A percentile compares a stretch with the other conserved stretches of the same genome.
Evolutionary conservation across 495 filamentous ascomycete species (phyloP).

Genomic region (Aspergillus nidulans): DNA sequence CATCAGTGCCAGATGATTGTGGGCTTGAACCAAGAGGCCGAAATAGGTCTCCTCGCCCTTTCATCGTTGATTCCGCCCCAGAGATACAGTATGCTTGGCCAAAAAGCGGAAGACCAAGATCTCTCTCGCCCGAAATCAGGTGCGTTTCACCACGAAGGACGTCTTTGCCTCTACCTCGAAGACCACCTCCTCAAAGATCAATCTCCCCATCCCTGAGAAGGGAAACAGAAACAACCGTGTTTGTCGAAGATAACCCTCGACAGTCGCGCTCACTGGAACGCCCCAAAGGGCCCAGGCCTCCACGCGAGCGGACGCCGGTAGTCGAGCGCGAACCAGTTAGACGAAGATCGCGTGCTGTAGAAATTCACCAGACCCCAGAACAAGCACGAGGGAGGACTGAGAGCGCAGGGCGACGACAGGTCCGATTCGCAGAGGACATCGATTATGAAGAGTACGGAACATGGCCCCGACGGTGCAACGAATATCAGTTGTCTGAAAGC

Average conservation of each 20-base stretch:
- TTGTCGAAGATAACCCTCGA: neutral
- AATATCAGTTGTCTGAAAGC: neutral
- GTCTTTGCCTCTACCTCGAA: neutral
- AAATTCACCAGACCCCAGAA: conserved; percentile 14
- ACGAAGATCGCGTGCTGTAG: conserved; percentile 6
- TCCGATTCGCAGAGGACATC: conserved; percentile 16
- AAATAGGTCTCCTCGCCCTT: conserved; percentile 10
- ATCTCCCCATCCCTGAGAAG: neutral
- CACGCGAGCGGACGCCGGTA: conserved; percentile 21
- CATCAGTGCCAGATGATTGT: neutral
- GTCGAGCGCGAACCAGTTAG: conserved; percentile 18
- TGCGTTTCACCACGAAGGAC: conserved; percentile 9
- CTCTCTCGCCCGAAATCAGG: conserved; percentile 7
- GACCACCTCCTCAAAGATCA: neutral
- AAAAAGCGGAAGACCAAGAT: neutral
- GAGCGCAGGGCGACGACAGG: conserved; percentile 10
- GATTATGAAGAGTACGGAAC: conserved; percentile 8
- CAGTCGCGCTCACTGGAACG: conserved; percentile 1
- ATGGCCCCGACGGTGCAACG: neutral
- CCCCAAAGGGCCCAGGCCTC: conserved; percentile 6
- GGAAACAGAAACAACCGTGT: neutral
- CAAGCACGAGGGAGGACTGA: neutral
- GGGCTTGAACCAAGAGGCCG: conserved; percentile 8
- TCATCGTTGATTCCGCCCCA: conserved; percentile 10
- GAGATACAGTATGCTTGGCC: neutral